These are phyloP conservation scores for Chaetomiaceae sp. DNA, from an alignment of 2,329 filamentous ascomycete genomes.

Conservation along the genomic window DNA sequence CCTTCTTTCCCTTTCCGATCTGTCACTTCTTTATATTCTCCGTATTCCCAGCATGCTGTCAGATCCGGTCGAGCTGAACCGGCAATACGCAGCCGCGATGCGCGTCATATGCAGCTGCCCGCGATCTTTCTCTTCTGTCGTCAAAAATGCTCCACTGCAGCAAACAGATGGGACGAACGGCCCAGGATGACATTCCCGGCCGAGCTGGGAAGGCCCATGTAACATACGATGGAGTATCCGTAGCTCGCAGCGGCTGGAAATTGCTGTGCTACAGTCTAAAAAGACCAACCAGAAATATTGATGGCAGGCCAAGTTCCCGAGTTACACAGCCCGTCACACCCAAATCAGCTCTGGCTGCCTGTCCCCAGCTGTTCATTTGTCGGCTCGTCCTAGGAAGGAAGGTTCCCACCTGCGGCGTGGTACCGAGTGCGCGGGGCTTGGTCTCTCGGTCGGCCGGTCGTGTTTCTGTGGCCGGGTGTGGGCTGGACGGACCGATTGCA, in stretches of 20 bases:
- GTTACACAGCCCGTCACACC: too few species aligned
- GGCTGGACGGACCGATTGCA: constrained; percentile 6
- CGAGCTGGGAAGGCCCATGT: too few species aligned
- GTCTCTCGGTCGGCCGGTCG: not conserved
- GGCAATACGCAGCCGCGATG: too few species aligned
- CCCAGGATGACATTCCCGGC: not conserved
- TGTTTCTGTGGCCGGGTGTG: too few species aligned
- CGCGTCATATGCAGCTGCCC: not conserved
- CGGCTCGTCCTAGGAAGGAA: not conserved
- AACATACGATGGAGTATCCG: too few species aligned
- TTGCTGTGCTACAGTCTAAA: too few species aligned
- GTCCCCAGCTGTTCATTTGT: not conserved
- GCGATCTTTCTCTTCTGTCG: not conserved
- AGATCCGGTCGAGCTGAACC: too few species aligned
- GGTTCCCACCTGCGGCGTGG: constrained; percentile 2
- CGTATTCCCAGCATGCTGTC: too few species aligned
- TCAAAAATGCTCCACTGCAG: not conserved
- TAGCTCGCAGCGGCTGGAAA: too few species aligned
- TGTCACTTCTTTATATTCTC: not conserved
- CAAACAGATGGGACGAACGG: constrained; percentile 1
- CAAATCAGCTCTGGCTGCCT: too few species aligned
- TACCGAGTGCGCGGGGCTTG: not conserved
- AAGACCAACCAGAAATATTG: too few species aligned
- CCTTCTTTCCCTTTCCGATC: not conserved
- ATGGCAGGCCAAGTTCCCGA: too few species aligned